These are phyloP conservation scores for Celoporthe dispersa DNA, from an alignment of 2,329 filamentous ascomycete genomes.

Conservation along the genomic window DNA sequence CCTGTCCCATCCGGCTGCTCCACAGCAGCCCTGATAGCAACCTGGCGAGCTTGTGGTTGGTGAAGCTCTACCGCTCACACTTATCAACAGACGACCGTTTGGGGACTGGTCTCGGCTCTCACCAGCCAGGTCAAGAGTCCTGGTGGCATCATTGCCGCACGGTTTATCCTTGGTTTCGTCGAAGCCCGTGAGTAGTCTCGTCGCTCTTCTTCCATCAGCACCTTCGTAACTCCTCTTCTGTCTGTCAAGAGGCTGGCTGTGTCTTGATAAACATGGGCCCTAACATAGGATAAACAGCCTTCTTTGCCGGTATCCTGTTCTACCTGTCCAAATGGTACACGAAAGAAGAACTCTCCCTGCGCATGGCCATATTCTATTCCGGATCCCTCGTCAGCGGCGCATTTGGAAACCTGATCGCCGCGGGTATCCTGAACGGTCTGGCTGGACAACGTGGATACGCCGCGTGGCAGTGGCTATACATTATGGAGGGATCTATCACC, in stretches of 20 bases:
- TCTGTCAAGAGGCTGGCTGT: background rate
- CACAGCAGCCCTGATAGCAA: background rate
- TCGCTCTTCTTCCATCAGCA: background rate
- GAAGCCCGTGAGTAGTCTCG: constrained; percentile 34
- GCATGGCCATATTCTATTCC: constrained; percentile 30
- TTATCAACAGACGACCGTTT: constrained; percentile 15
- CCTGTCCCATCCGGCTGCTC: background rate
- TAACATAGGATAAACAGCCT: constrained; percentile 34
- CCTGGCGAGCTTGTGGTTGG: too few species aligned
- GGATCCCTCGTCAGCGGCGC: constrained; percentile 26
- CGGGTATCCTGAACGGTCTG: constrained; percentile 24
- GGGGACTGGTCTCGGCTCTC: constrained; percentile 34
- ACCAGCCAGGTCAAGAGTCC: constrained; percentile 42
- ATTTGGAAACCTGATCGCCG: constrained; percentile 28
- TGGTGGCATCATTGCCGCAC: constrained; percentile 40
- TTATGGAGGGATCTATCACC: constrained; percentile 28
- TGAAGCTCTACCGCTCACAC: background rate
- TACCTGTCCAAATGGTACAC: constrained; percentile 30
- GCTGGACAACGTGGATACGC: constrained; percentile 20
- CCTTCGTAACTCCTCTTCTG: background rate
- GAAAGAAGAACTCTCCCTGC: constrained; percentile 24
- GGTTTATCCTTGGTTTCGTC: constrained; percentile 45
- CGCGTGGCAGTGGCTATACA: constrained; percentile 29
- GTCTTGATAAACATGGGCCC: background rate
- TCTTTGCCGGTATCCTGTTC: constrained; percentile 44